Evolutionary conservation across 202 grass and related monocot species (phyloP), one percentile per base, ranked within the genome.

Genomic region (Zizania palustris): DNA sequence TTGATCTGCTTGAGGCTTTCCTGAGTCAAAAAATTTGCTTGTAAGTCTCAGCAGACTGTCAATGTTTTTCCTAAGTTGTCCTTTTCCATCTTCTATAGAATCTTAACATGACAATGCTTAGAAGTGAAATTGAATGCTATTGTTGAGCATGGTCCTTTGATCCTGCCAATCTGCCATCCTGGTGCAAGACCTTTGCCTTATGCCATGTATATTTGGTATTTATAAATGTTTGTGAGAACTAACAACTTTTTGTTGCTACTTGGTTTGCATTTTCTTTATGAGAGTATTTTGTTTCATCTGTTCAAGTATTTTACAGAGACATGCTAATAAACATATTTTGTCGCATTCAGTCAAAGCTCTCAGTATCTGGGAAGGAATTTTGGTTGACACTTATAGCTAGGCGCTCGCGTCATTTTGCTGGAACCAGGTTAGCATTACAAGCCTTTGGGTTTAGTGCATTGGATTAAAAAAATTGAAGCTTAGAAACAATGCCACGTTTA

Each of bases 331-430:
- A 75, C 71, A 63, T 80, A 53, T 40, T 65, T 83, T 80, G 20
- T 14, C 85, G 39, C 63, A 66, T 89, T 75, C 84, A 99, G 96
- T 86, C 85, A 9, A 99, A 93, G 57, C 85, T 89, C 43, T 84
- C 90, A 42, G 53, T 93, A 72, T 85, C 48, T 56, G 96, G 90
- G 44, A 99, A 87, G 86, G 78, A 89, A 85, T 96, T 99, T 74
- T 89, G 81, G 83, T 91, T 99, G 80, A 96, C 92, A 45, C 92
- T 99, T 76, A 91, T 99, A 74, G 96, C 96, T 35, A 94, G 96
- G 43, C 92, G 96, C 5, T 99, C 96, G 0, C 91, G 96, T 53
- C 96, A 99, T 96, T 99, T 96, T 99, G 96, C 96, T 33, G 96
- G 96, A 86, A 99, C 96, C 62, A 96, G 96, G 96, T 99, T 89